Evolutionary conservation across 2,329 filamentous ascomycete species (phyloP).

Genomic region (Didymella pinodella): DNA sequence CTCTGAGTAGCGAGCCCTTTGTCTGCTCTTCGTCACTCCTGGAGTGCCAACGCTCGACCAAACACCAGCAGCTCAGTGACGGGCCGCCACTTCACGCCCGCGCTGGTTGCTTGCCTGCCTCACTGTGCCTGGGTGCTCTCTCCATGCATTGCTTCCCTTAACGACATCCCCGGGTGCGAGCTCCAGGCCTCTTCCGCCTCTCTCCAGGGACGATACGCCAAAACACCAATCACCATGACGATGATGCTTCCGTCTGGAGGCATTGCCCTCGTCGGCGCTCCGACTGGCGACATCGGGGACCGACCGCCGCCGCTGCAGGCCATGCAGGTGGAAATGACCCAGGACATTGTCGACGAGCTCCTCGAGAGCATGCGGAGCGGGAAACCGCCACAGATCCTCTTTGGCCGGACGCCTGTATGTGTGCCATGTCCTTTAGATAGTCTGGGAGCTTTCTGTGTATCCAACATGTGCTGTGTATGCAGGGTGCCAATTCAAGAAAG

Average conservation of each 20-base stretch:
- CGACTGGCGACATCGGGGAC: slow-evolving; percentile 48
- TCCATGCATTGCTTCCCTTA: slow-evolving; percentile 51
- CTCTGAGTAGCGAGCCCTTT: slow-evolving; percentile 44
- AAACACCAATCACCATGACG: slow-evolving; percentile 40
- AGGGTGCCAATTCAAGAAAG: slow-evolving; percentile 19
- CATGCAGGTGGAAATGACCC: slow-evolving; percentile 54
- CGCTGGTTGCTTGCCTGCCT: slow-evolving; percentile 39
- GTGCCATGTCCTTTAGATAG: slow-evolving; percentile 12
- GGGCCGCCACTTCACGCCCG: slow-evolving; percentile 32
- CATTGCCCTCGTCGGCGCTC: slow-evolving; percentile 52
- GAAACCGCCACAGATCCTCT: slow-evolving; percentile 50
- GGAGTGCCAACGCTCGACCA: slow-evolving; percentile 36
- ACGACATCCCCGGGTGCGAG: slow-evolving; percentile 46
- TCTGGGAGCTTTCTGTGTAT: slow-evolving; percentile 10
- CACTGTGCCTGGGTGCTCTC: slow-evolving; percentile 50
- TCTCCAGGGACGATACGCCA: slow-evolving; percentile 16
- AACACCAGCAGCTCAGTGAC: slow-evolving; percentile 38
- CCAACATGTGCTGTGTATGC: slow-evolving; percentile 15
- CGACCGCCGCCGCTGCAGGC: slow-evolving; percentile 45
- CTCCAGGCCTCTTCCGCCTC: slow-evolving; percentile 36
- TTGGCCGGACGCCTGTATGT: slow-evolving; percentile 53
- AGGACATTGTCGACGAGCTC: slow-evolving; percentile 53
- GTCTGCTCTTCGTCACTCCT: slow-evolving; percentile 43
- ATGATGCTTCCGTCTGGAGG: slow-evolving; percentile 35
- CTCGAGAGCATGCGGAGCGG: slow-evolving; percentile 48